These are phyloP conservation scores for Abelmoschus esculentus DNA, from an alignment of 345 rosid genomes.

Conservation along the genomic window DNA sequence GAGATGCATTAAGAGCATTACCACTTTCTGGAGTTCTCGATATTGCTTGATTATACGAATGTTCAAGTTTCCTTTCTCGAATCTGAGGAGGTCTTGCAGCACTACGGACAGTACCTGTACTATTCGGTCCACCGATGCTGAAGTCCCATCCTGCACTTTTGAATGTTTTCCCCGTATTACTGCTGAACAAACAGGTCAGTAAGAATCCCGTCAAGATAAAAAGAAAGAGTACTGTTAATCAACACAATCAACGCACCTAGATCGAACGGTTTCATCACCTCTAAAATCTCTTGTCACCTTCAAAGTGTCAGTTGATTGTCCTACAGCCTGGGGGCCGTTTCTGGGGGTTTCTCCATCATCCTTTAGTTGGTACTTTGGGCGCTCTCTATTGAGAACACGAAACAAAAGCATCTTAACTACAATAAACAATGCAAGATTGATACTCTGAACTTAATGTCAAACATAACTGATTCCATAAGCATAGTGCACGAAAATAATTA, in stretches of 20 bases:
- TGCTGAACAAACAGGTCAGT: conserved; percentile 27
- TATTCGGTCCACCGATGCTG: conserved; percentile 75
- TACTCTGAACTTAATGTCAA: not conserved
- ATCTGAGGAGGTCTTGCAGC: conserved; percentile 73
- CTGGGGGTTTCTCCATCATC: conserved; percentile 47
- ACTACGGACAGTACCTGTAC: conserved; percentile 65
- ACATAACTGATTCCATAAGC: conserved; percentile 8
- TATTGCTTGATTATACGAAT: conserved; percentile 42
- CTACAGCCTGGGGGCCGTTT: conserved; percentile 35
- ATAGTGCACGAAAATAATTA: too few species aligned
- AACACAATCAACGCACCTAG: conserved; percentile 48
- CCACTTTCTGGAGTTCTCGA: conserved; percentile 44
- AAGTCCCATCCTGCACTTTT: conserved; percentile 96
- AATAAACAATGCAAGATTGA: conserved; percentile 12
- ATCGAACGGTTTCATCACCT: conserved; percentile 56
- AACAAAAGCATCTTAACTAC: conserved; percentile 6
- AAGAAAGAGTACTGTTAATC: conserved; percentile 10
- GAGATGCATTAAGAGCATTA: conserved; percentile 40
- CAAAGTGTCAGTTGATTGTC: conserved; percentile 64
- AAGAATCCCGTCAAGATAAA: conserved; percentile 12
- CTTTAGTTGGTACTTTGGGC: conserved; percentile 67
- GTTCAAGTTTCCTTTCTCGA: conserved; percentile 70
- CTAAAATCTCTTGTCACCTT: conserved; percentile 61
- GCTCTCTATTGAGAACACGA: conserved; percentile 58
- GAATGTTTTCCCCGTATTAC: conserved; percentile 52